These are phyloP conservation scores for Trypanosoma conorhini DNA, from an alignment of 208 protist genomes.

Conservation along the genomic window DNA sequence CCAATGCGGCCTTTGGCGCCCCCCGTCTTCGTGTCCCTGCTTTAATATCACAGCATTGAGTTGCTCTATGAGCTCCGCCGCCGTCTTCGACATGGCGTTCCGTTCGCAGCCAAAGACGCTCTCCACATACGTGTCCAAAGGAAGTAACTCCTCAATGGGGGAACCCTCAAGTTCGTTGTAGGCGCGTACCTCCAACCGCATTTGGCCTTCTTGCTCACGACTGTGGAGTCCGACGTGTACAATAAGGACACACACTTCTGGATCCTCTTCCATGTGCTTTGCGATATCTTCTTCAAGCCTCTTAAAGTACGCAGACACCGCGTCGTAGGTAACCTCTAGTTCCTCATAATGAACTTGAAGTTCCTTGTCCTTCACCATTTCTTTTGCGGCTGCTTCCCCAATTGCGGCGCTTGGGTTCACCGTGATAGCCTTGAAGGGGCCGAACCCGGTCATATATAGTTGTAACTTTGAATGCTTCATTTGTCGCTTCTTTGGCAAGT, in stretches of 20 bases:
- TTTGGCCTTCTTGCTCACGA: slow-evolving; percentile 36
- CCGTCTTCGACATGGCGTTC: slow-evolving; percentile 2
- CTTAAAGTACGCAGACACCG: slow-evolving; percentile 44
- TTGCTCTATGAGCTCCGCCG: slow-evolving; percentile 25
- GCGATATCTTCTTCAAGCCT: slow-evolving; percentile 35
- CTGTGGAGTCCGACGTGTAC: slow-evolving; percentile 60
- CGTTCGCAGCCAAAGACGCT: slow-evolving; percentile 42
- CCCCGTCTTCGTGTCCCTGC: slow-evolving; percentile 8
- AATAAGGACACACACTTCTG: slow-evolving; percentile 39
- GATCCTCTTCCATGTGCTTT: slow-evolving; percentile 19
- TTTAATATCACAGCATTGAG: slow-evolving; percentile 30
- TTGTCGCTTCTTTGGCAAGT: slow-evolving; percentile 7
- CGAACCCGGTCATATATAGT: slow-evolving; percentile 74
- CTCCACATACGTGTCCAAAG: slow-evolving; percentile 30
- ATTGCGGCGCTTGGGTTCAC: slow-evolving; percentile 63
- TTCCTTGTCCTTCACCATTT: slow-evolving; percentile 7
- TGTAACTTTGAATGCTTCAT: slow-evolving; percentile 22
- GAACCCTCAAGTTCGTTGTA: slow-evolving; percentile 66
- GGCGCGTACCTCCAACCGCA: slow-evolving; percentile 58
- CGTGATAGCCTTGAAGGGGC: slow-evolving; percentile 53
- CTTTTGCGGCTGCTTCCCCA: slow-evolving; percentile 29
- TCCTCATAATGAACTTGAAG: slow-evolving; percentile 30
- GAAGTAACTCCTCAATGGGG: slow-evolving; percentile 41
- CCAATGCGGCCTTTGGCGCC: slow-evolving; percentile 38
- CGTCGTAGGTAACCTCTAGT: slow-evolving; percentile 38